Evolutionary conservation across 2,329 filamentous ascomycete genomes (phyloP).

Genomic region (Fusarium sp.): DNA sequence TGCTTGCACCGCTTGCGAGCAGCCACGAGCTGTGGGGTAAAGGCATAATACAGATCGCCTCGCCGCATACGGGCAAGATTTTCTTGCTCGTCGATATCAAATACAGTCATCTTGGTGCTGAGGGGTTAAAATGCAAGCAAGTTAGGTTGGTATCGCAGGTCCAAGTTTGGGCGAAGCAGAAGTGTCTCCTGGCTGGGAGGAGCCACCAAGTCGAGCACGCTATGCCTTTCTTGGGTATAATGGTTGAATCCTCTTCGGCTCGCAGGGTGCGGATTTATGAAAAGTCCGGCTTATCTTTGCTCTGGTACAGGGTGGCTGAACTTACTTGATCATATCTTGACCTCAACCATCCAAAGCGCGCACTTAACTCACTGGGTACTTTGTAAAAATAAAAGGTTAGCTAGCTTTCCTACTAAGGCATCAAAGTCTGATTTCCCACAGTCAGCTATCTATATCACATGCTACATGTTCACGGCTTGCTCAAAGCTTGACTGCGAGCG

Average conservation of each 20-base stretch:
- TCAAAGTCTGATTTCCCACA: background rate
- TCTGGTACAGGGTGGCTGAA: background rate
- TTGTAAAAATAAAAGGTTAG: background rate
- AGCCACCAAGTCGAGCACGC: background rate
- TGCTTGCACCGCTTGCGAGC: constrained; percentile 72
- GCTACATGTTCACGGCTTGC: background rate
- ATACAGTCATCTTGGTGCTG: constrained; percentile 18
- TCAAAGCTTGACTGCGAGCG: background rate
- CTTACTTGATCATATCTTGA: background rate
- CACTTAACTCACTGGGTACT: background rate
- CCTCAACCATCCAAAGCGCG: too few species aligned
- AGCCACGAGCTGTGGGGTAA: constrained; percentile 74
- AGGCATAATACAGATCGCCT: constrained; percentile 81
- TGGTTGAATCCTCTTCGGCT: background rate
- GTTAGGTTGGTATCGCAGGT: background rate
- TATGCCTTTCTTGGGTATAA: background rate
- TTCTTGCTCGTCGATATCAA: constrained; percentile 55
- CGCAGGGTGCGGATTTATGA: background rate
- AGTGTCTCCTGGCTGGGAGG: background rate
- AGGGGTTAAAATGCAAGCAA: background rate
- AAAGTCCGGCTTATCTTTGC: background rate
- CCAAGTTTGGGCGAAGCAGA: background rate
- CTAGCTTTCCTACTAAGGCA: background rate
- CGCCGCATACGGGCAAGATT: constrained; percentile 69
- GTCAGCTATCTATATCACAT: background rate